A percentile compares a stretch with the other conserved stretches of the same genome.
These are phyloP conservation scores for Purshia tridentata DNA, from an alignment of 306 rosid species.

Conservation along the genomic window DNA sequence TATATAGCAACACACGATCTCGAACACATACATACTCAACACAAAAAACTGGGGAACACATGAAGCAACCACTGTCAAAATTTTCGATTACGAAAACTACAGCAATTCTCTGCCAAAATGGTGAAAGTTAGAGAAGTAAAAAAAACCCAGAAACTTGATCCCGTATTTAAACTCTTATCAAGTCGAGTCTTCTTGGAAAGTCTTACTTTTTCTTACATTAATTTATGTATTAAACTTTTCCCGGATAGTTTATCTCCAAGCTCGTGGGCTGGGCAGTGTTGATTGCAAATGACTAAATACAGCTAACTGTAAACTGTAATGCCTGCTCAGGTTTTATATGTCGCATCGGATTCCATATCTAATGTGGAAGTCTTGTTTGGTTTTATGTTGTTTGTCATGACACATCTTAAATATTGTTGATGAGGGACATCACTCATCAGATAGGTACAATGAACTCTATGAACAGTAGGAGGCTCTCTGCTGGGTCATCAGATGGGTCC, in stretches of 20 bases:
- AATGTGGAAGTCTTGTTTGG: background rate
- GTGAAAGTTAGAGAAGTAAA: background rate
- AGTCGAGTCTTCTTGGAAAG: constrained; percentile 8
- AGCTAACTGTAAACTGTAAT: too few species aligned
- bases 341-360: too few species aligned
- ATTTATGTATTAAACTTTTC: too few species aligned
- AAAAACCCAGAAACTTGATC: constrained; percentile 3
- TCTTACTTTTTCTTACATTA: background rate
- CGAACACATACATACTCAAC: background rate
- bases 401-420: too few species aligned
- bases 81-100: background rate
- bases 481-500: too few species aligned
- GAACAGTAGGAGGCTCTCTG: too few species aligned
- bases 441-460: too few species aligned
- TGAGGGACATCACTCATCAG: too few species aligned
- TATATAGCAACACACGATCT: background rate
- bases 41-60: background rate
- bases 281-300: background rate
- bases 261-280: background rate
- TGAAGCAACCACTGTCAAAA: background rate
- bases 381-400: background rate
- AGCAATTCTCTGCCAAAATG: constrained; percentile 20
- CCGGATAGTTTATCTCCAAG: background rate
- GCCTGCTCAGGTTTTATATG: background rate
- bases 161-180: background rate